phyloP scores from a whole-genome alignment of 2,329 filamentous ascomycete genomes.

The Cladorrhinum sp. region DNA sequence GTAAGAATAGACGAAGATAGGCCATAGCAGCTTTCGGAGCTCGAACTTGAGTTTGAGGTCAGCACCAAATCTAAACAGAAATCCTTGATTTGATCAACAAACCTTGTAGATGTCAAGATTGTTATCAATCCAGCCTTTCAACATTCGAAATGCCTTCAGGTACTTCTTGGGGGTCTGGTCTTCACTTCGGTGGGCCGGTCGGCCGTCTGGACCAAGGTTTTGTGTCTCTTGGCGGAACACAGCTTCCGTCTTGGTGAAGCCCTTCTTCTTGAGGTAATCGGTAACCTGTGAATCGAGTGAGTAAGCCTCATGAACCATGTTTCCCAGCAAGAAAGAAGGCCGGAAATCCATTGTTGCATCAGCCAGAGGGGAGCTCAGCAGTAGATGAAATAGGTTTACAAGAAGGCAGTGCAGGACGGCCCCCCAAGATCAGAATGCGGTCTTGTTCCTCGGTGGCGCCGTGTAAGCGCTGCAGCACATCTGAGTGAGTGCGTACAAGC shows the following conservation, averaged over 20 bases:
- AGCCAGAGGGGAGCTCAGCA: neutral
- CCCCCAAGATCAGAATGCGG: too few species aligned
- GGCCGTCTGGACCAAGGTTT: constrained; percentile 75
- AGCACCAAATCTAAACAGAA: neutral
- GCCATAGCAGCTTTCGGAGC: constrained; percentile 84
- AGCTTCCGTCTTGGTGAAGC: constrained; percentile 88
- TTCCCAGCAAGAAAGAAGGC: neutral
- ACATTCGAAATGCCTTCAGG: constrained; percentile 66
- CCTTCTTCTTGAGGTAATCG: constrained; percentile 93
- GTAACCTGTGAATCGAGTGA: constrained; percentile 56
- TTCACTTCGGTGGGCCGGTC: constrained; percentile 62
- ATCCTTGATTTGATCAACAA: constrained; percentile 22
- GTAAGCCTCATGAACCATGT: constrained; percentile 8
- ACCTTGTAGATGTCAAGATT: constrained; percentile 93
- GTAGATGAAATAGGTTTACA: neutral
- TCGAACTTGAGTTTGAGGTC: constrained; percentile 61
- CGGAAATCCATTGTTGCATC: neutral
- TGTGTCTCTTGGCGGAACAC: constrained; percentile 89
- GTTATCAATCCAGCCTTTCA: constrained; percentile 84
- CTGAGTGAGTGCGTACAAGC: too few species aligned
- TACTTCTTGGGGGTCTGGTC: constrained; percentile 72
- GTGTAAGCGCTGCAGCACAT: too few species aligned
- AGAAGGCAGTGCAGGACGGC: neutral
- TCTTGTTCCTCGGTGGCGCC: too few species aligned
- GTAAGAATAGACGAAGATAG: constrained; percentile 89